phyloP scores from a whole-genome alignment of 177 flowering plant genomes.

The Vitis hybrid region DNA sequence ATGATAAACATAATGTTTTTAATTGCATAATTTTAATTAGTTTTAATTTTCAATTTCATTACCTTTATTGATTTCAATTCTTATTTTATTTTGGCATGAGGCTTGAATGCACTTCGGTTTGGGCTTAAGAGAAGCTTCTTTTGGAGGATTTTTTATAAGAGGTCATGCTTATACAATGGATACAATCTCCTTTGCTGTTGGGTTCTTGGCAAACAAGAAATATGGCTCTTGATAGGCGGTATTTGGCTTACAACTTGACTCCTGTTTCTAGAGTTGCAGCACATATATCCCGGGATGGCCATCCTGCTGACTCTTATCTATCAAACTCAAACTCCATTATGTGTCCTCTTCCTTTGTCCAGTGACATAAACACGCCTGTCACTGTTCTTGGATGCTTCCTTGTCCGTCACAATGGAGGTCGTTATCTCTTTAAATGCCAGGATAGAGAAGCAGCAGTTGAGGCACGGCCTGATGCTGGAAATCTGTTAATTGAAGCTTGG shows the following conservation, averaged over 20 bases:
- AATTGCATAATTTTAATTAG: too few relatives aligned
- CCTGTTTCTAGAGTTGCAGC: slow-evolving; percentile 98
- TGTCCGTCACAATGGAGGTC: slow-evolving; percentile 81
- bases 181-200: slow-evolving; percentile 11
- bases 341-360: slow-evolving; percentile 89
- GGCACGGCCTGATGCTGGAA: slow-evolving; percentile 60
- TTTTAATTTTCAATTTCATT: too few relatives aligned
- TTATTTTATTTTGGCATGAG: too few relatives aligned
- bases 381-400: slow-evolving; percentile 81
- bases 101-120: too few relatives aligned
- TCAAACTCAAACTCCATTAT: slow-evolving; percentile 44
- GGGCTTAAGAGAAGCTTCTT: too few relatives aligned
- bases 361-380: slow-evolving; percentile 55
- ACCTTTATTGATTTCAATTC: too few relatives aligned
- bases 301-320: slow-evolving; percentile 35
- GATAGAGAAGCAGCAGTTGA: slow-evolving; percentile 25
- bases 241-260: slow-evolving; percentile 87
- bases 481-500: slow-evolving; percentile 85
- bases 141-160: too few relatives aligned
- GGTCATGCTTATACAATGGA: too few relatives aligned
- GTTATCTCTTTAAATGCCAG: slow-evolving; percentile 70
- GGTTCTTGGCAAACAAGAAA: slow-evolving; percentile 99
- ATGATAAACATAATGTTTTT: too few relatives aligned
- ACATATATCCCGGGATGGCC: slow-evolving; percentile 73
- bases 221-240: slow-evolving; percentile 99